Conservation (phyloP, 768 basidiomycete species). For the Exsudoporus frostii region DNA sequence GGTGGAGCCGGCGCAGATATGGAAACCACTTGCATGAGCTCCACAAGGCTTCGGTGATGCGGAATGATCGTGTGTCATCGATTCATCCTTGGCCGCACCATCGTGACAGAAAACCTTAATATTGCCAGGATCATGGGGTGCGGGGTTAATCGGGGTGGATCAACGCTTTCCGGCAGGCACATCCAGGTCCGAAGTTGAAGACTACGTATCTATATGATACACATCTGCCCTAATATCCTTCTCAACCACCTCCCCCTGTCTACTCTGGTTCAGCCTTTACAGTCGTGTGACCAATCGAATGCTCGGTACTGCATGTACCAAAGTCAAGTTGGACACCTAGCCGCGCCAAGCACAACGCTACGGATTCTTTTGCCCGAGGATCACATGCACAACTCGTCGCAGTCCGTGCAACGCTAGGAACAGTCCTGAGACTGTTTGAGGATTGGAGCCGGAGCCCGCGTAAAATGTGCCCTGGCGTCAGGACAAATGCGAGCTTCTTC, state of each 20-base stretch:
- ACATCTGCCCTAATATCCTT: not conserved
- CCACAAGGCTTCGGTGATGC: not conserved
- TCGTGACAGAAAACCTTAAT: not conserved
- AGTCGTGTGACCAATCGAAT: not conserved
- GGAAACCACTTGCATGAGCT: not conserved
- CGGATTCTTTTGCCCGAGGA: constrained; percentile 14
- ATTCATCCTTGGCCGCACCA: not conserved
- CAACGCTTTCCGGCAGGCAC: not conserved
- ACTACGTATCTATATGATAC: not conserved
- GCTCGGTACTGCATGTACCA: not conserved
- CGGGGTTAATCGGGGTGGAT: not conserved
- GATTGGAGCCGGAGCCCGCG: constrained; percentile 32
- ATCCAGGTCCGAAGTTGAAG: not conserved
- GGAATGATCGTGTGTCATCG: not conserved
- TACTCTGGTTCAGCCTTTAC: constrained; percentile 14
- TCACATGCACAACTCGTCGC: constrained; percentile 1
- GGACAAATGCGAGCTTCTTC: constrained; percentile 25
- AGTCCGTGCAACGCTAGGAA: not conserved
- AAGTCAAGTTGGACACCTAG: constrained; percentile 30
- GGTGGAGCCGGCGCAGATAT: not conserved
- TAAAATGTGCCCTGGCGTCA: constrained; percentile 40
- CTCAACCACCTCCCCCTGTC: not conserved
- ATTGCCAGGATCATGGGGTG: too few relatives aligned
- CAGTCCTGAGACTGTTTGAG: not conserved
- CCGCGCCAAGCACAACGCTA: constrained; percentile 30